Evolutionary conservation across 2,329 filamentous ascomycete genomes (phyloP).

Genomic region (Aspergillus japonicus): DNA sequence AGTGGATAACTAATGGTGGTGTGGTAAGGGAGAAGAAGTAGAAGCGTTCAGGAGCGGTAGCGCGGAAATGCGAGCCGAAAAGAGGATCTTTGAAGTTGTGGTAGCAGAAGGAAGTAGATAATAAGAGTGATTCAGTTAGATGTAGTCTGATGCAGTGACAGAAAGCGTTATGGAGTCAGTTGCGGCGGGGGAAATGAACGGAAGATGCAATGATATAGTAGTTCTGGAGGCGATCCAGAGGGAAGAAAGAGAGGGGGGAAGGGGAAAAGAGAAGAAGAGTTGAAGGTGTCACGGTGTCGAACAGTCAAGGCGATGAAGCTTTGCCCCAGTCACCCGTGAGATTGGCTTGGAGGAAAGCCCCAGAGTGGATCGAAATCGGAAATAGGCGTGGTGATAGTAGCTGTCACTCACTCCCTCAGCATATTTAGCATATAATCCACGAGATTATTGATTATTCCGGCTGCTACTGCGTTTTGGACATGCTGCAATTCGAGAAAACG

Average conservation of each 20-base stretch:
- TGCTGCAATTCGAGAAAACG: neutral
- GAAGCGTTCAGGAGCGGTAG: neutral
- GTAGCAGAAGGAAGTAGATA: neutral
- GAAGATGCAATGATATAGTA: slow-evolving; percentile 1
- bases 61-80: neutral
- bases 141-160: too few species aligned
- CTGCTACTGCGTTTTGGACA: neutral
- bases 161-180: slow-evolving; percentile 12
- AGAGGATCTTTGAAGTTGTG: neutral
- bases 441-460: slow-evolving; percentile 2
- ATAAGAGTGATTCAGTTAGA: neutral
- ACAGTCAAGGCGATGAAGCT: slow-evolving; percentile 6
- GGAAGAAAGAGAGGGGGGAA: neutral
- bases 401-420: neutral
- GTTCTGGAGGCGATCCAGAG: slow-evolving; percentile 1
- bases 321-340: neutral
- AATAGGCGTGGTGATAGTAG: neutral
- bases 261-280: neutral
- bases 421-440: neutral
- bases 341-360: too few species aligned
- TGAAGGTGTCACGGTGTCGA: slow-evolving; percentile 3
- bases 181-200: neutral
- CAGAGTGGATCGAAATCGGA: neutral
- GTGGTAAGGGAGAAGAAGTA: neutral
- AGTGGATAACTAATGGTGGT: too few species aligned